Base-by-base conservation (phyloP, 202 grass and related monocot species). In the Zizania palustris region DNA sequence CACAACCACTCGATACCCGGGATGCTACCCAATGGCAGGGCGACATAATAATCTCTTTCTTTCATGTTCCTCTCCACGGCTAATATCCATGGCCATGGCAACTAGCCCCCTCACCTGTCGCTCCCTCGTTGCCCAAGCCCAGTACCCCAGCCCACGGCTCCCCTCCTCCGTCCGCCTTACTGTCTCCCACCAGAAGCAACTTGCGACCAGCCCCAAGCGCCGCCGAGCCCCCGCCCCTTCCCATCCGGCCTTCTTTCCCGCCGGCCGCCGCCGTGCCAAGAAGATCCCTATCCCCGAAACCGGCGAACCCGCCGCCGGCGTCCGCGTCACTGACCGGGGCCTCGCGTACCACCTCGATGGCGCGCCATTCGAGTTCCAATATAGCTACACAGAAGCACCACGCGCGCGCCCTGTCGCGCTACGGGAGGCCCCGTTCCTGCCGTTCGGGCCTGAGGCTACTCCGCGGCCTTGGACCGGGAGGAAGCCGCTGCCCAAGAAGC, bases 281-380 rank as follows among this genome's bases (percentile, higher is more conserved):
- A 78, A 65, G 62, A 68, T 78, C 68, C 83, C 58, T 63, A 37
- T 88, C 16, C 66, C 55, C 45, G 48, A 81, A 63, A 72, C 72
- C 4, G 72, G 68, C 1, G 86, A 89, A 64, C 50, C 80, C 5
- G 81, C 78, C 49, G 76, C 65, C 11, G 62, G 70, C 4, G 43
- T 88, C 39, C 81, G 75, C 60, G 72, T 94, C 36, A 87, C 82
- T 16, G 84, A 97, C 9, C 84, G 86, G 11, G 91, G 94, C 46
- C 61, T 97, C 20, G 22, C 86, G 0, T 97, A 97, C 56, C 85
- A 22, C 83, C 76, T 97, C 21, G 75, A 88, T 13, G 88, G 84
- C 56, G 94, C 94, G 38, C 94, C 94, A 0, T 97, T 97, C 57
- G 94, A 92, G 71, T 97, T 97, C 65, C 94, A 93, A 82, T 97